These are phyloP conservation scores for Stephania cephalantha DNA, from an alignment of 164 flowering plant genomes.

Conservation along the genomic window DNA sequence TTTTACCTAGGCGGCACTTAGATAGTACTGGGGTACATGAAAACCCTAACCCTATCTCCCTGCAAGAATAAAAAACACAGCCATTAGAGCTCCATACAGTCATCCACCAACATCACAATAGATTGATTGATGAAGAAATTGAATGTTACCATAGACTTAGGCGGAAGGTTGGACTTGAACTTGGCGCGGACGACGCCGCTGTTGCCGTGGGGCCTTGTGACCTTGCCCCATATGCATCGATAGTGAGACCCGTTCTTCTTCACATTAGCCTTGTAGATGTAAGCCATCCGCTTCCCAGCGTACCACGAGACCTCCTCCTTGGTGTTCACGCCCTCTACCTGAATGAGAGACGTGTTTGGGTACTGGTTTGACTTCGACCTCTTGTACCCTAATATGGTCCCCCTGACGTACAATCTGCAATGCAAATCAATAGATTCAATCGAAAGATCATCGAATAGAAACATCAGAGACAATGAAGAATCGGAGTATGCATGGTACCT, in stretches of 20 bases:
- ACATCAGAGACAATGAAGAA: too few species aligned
- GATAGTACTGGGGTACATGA: slow-evolving; percentile 83
- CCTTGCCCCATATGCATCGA: slow-evolving; percentile 42
- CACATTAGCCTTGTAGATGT: slow-evolving; percentile 42
- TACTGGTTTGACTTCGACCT: slow-evolving; percentile 46
- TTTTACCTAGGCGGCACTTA: slow-evolving; percentile 21
- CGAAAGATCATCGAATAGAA: too few species aligned
- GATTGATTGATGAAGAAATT: neutral
- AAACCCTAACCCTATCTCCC: slow-evolving; percentile 68
- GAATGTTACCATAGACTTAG: slow-evolving; percentile 29
- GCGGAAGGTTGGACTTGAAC: slow-evolving; percentile 41
- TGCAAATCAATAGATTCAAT: too few species aligned
- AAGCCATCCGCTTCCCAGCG: slow-evolving; percentile 35
- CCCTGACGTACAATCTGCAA: slow-evolving; percentile 33
- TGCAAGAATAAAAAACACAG: slow-evolving; percentile 21
- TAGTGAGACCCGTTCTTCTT: slow-evolving; percentile 39
- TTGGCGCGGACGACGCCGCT: slow-evolving; percentile 36
- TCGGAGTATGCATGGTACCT: too few species aligned
- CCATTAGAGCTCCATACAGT: neutral
- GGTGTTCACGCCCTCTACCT: slow-evolving; percentile 45
- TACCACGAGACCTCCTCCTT: slow-evolving; percentile 43
- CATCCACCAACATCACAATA: neutral
- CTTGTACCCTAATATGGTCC: slow-evolving; percentile 40
- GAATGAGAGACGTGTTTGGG: slow-evolving; percentile 39
- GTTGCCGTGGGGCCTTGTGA: slow-evolving; percentile 38